Conservation (phyloP, 2,329 filamentous ascomycete species). For the Cladosporium sp. region DNA sequence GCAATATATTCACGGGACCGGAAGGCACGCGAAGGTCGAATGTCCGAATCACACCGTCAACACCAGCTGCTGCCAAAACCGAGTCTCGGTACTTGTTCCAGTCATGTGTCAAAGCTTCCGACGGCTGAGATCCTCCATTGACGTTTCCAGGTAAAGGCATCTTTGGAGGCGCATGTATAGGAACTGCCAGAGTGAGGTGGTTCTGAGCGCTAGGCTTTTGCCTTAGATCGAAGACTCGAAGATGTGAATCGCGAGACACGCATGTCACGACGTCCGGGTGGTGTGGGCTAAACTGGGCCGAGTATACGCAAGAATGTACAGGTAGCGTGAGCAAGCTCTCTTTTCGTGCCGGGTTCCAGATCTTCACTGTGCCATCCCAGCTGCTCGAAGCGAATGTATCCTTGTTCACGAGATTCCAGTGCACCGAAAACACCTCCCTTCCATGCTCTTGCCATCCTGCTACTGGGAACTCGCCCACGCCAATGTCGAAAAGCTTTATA, state of each 20-base stretch:
- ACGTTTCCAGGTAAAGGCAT: conserved; percentile 42
- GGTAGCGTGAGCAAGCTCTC: conserved; percentile 77
- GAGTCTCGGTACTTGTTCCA: conserved; percentile 97
- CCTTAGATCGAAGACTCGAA: conserved; percentile 87
- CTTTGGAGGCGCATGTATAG: conserved; percentile 68
- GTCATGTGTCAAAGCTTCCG: conserved; percentile 88
- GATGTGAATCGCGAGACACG: conserved; percentile 81
- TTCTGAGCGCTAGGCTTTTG: conserved; percentile 82
- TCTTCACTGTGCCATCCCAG: conserved; percentile 94
- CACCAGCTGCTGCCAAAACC: conserved; percentile 80
- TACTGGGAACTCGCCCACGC: conserved; percentile 76
- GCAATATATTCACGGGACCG: conserved; percentile 69
- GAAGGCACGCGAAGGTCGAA: conserved; percentile 83
- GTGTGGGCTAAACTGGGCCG: conserved; percentile 82
- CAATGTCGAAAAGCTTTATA: conserved; percentile 88
- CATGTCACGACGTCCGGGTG: conserved; percentile 80
- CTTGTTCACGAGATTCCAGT: conserved; percentile 89
- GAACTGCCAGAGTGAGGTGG: conserved; percentile 76
- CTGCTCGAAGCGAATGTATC: conserved; percentile 86
- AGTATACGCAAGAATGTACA: conserved; percentile 91
- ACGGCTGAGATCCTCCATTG: conserved; percentile 51
- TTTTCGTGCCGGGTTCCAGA: conserved; percentile 74
- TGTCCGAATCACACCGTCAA: conserved; percentile 79
- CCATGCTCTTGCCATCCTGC: conserved; percentile 92
- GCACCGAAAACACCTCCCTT: conserved; percentile 85